Base-by-base conservation (phyloP, 2,329 filamentous ascomycete genomes). In the Sporothrix globosa region DNA sequence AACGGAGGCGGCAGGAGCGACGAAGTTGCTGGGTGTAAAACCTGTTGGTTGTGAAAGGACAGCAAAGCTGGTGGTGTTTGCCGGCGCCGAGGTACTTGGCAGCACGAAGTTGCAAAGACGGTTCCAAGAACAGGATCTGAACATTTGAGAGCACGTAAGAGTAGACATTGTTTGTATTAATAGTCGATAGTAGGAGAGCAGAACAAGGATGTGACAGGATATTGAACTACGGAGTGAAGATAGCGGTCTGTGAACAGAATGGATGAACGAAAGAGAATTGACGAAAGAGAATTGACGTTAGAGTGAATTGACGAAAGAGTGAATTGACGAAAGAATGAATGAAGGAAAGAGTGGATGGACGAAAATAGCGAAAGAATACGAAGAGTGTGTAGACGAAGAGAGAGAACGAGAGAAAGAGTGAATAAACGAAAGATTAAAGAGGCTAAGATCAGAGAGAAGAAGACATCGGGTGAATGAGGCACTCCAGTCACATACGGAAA, bases 31-130 rank as follows among this genome's bases (percentile, higher is more conserved):
- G 34, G 30, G 24, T 4, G 1, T 1, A 24, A n/a, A n/a, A 13
- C 19, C 21, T 61, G 19, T 39, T 5, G 34, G 56, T n/a, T 44
- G 34, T 4, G 9, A 46, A 46, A 27, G 17, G n/a, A 27, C 58
- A 63, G 58, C 58, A n/a, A 63, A 63, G 54, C 2, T 46, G 58
- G 21, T 46, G 58, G 13, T 44, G 34, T 14, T n/a, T 27, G 39
- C 21, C 39, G 13, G 39, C 21, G n/a, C 58, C 39, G 58, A 46
- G 41, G 58, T 39, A 19, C n/a, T 39, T 6, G 14, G n/a, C 54
- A 63, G 58, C 58, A 63, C 58, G 34, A 63, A 27, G 58, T 63
- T 63, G 58, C 14, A 27, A 39, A 61, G 11, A 24, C 39, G 21
- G 52, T 30, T 63, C 21, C 13, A 63, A 3, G 13, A 17, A 10